These are phyloP conservation scores for Neurospora discreta DNA, from an alignment of 495 filamentous ascomycete genomes.

Conservation along the genomic window DNA sequence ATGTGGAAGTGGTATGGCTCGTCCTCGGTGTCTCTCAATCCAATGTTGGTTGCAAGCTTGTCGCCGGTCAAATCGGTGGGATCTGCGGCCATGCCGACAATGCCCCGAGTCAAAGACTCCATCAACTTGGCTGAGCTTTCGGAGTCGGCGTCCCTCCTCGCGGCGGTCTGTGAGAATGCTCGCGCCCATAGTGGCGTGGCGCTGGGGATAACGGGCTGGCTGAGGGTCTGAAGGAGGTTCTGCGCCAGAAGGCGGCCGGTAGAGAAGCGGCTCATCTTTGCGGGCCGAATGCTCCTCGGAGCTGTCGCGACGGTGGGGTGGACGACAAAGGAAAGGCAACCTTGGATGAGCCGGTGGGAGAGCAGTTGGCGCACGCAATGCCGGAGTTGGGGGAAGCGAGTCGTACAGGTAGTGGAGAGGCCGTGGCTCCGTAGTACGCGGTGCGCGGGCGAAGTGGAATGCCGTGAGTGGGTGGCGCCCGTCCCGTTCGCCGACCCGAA, in stretches of 20 bases:
- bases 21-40: slow-evolving; percentile 12
- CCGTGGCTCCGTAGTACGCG: not conserved
- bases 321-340: not conserved
- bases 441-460: not conserved
- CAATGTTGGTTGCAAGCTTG: slow-evolving; percentile 7
- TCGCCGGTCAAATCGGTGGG: not conserved
- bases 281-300: slow-evolving; percentile 2
- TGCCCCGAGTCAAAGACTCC: slow-evolving; percentile 1
- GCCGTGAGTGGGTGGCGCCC: not conserved
- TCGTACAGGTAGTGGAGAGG: not conserved
- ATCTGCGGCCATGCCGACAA: not conserved
- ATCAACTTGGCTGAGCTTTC: not conserved
- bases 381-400: not conserved
- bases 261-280: slow-evolving; percentile 31
- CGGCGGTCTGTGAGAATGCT: slow-evolving; percentile 30
- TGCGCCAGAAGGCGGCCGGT: slow-evolving; percentile 36
- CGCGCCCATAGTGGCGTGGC: slow-evolving; percentile 24
- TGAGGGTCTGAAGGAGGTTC: slow-evolving; percentile 20
- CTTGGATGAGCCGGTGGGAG: not conserved
- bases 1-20: slow-evolving; percentile 78
- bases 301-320: not conserved
- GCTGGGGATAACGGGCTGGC: slow-evolving; percentile 14
- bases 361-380: not conserved
- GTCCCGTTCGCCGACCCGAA: not conserved
- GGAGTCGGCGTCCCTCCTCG: not conserved